Evolutionary conservation across 2,329 filamentous ascomycete genomes (phyloP), one percentile per base, ranked within the genome.

Genomic region (Paramyrothecium roridum): DNA sequence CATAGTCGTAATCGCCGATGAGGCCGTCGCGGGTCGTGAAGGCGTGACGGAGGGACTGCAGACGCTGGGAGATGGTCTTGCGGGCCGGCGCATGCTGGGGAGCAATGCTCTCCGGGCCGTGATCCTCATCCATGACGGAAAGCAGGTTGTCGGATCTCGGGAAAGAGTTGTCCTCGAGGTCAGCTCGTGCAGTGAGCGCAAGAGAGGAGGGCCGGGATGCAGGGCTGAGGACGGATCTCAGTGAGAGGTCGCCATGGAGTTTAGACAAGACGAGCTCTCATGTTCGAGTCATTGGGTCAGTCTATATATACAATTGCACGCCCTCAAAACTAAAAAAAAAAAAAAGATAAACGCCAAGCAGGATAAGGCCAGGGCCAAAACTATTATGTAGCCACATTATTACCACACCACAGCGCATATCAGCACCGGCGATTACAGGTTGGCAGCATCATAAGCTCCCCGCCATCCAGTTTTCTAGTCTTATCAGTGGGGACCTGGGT

Each of bases 1-100:
- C 89, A 80, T 97, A 97, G 79, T 97, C 89, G 72, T 97, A 97
- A 64, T 86, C 80, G 59, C 93, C 93, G 54, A 97, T 72, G 23
- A 96, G 80, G 13, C 93, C 93, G 1, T 92, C 81, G 58, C 78
- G 86, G 48, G 82, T 85, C 53, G 79, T 72, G 59, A 84, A 79
- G 7, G 75, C 73, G 56, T 72, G 74, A 33, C 56, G 58, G 20
- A 70, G 40, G 21, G 63, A 63, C 48, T 61, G 60, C 48, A 66
- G 58, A 23, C 67, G 67, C 52, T 67, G 57, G 34, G 60, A 20
- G 51, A 71, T 50, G 34, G 61, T 58, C 63, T 67, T 75, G 55
- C 61, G 68, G 54, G 66, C 69, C 19, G 71, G 67, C 8, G 65
- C 59, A 30, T 66, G 59, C 51, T 69, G 69, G 17, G 79, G 77